A percentile compares a stretch with the other conserved stretches of the same genome.
These are phyloP conservation scores for Arabis hirsuta DNA, from an alignment of 345 rosid genomes.

Conservation along the genomic window DNA sequence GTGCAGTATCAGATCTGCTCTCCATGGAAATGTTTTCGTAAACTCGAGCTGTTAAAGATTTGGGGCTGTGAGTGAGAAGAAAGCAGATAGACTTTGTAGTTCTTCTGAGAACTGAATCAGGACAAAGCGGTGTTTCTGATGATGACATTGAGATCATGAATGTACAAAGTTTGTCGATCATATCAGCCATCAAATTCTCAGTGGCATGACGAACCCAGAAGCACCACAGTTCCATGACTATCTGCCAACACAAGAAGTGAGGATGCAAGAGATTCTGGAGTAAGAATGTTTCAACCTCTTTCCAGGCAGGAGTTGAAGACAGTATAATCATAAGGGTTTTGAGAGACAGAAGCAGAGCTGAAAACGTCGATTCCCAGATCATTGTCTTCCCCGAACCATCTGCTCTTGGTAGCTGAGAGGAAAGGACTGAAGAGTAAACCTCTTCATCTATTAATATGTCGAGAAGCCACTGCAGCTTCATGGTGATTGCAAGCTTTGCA, in stretches of 20 bases:
- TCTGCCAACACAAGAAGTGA: constrained; percentile 81
- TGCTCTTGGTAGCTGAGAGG: constrained; percentile 62
- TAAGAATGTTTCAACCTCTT: constrained; percentile 63
- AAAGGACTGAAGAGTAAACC: constrained; percentile 67
- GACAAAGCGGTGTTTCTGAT: constrained; percentile 56
- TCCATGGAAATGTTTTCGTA: constrained; percentile 50
- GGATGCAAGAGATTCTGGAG: constrained; percentile 84
- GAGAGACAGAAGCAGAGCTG: constrained; percentile 63
- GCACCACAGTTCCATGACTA: constrained; percentile 83
- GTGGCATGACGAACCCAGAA: constrained; percentile 73
- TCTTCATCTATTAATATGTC: constrained; percentile 58
- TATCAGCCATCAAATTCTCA: constrained; percentile 47
- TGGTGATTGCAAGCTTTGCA: constrained; percentile 51
- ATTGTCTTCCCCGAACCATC: constrained; percentile 59
- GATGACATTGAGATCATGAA: constrained; percentile 57
- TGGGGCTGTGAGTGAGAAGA: constrained; percentile 58
- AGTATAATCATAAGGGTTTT: constrained; percentile 71
- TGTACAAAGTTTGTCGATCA: constrained; percentile 57
- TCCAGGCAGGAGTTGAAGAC: constrained; percentile 70
- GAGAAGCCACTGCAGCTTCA: constrained; percentile 75
- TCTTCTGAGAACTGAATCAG: constrained; percentile 70
- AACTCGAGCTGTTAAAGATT: constrained; percentile 61
- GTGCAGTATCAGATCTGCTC: constrained; percentile 50
- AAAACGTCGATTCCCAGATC: constrained; percentile 73
- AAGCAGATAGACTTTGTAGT: constrained; percentile 65